phyloP scores from a whole-genome alignment of 257 asterid genomes.

The Capsicum pubescens region DNA sequence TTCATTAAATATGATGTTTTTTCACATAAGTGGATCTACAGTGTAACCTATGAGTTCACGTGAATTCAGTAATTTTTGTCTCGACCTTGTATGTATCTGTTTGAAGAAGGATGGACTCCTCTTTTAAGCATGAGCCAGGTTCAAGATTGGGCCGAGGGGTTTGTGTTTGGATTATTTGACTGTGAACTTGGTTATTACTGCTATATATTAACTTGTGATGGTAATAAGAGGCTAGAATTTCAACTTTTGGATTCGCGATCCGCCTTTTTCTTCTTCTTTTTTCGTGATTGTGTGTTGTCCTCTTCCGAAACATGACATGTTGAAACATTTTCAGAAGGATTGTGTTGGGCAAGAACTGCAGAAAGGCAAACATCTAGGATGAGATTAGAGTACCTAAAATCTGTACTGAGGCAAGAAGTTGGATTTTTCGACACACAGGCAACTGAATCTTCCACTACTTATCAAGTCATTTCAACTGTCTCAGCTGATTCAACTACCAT shows the following conservation, averaged over 20 bases:
- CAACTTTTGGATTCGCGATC: not conserved
- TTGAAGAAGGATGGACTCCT: not conserved
- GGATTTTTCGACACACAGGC: slow-evolving; percentile 82
- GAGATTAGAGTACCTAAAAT: slow-evolving; percentile 87
- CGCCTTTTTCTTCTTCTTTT: not conserved
- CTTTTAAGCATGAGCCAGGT: not conserved
- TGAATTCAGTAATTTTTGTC: not conserved
- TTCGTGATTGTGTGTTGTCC: not conserved
- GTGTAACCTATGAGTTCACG: not conserved
- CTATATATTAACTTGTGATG: not conserved
- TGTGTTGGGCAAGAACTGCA: slow-evolving; percentile 95
- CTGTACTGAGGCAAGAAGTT: slow-evolving; percentile 79
- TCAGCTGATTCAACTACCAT: slow-evolving; percentile 70
- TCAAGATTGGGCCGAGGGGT: no score
- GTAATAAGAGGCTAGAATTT: not conserved
- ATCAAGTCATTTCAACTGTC: slow-evolving; percentile 71
- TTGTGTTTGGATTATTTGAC: not conserved
- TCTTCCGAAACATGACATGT: slow-evolving; percentile 4
- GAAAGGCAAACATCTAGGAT: slow-evolving; percentile 85
- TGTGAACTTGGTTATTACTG: not conserved
- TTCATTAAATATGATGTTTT: not conserved
- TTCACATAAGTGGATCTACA: not conserved
- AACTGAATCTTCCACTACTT: slow-evolving; percentile 73
- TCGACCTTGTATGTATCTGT: not conserved
- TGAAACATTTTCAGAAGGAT: slow-evolving; percentile 58